Evolutionary conservation across 805 yeast genomes (phyloP), one percentile per base, ranked within the genome.

Genomic region (Kockiozyma suomiensis): DNA sequence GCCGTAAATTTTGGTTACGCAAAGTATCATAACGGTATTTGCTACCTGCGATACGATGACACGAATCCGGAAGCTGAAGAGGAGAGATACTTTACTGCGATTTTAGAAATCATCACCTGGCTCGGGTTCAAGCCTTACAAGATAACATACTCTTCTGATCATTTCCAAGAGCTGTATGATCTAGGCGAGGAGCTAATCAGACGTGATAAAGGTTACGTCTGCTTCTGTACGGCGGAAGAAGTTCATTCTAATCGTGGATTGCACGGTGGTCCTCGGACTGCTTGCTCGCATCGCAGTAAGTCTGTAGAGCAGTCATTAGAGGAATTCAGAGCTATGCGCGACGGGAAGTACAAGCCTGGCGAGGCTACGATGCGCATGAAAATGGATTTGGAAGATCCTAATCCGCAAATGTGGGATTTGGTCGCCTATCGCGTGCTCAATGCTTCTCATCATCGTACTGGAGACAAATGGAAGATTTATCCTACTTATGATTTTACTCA

Each of bases 371-470:
- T 94, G 72, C 87, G 99, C 78, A 94, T 94, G 98, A 93, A 93
- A 74, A 97, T 90, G 80, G 97, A 94, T 71, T 78, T 94, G 65
- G 72, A 75, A 7, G 88, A 94, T 17, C 96, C 97, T 65, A 88
- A 90, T 65, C 99, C 99, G 17, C 99, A 94, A 78, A 94, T 94
- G 99, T 94, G 99, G 99, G 99, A 94, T 76, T 81, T 94, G 66
- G 94, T 94, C 64, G 99, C 99, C 12, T 94, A 94, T 78, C 84
- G 99, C 74, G 97, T 94, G 2, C 80, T 94, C 69, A 82, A 93
- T 69, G 91, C 96, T 13, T 84, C 91, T 35, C 99, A 94, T 76
- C 96, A 93, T 76, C 86, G 98, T 77, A 94, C 99, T 12, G 99
- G 98, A 58, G 87, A 84, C 72, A 89, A 89, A 76, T 94, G 99